Percentiles rank a stretch among this genome's conserved stretches.
These are phyloP conservation scores for Clonostachys sp. DNA, from an alignment of 2,329 filamentous ascomycete genomes.

Conservation along the genomic window DNA sequence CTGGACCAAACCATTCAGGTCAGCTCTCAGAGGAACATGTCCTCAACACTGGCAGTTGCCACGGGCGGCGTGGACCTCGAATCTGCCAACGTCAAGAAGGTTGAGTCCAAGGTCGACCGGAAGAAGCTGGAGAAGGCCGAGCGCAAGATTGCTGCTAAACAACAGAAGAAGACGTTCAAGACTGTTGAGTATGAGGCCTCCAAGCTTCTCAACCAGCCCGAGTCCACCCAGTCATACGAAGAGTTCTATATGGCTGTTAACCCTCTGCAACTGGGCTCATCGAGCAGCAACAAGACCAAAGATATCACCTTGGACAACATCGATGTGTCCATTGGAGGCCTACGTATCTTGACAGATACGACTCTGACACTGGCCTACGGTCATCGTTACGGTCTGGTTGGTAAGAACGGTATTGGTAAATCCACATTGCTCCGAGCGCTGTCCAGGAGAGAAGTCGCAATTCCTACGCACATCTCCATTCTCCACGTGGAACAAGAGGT, in stretches of 20 bases:
- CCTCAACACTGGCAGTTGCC: constrained; percentile 85
- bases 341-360: constrained; percentile 86
- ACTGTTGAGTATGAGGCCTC: constrained; percentile 97
- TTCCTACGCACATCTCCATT: constrained; percentile 97
- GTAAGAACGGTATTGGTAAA: constrained; percentile 99
- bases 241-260: constrained; percentile 99
- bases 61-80: constrained; percentile 86
- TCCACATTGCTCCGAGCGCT: constrained; percentile 90
- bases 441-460: constrained; percentile 86
- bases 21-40: constrained; percentile 90
- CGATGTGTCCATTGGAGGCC: constrained; percentile 87
- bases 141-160: constrained; percentile 94
- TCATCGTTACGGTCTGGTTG: constrained; percentile 91
- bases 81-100: constrained; percentile 86
- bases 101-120: constrained; percentile 94
- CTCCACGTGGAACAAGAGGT: constrained; percentile 98
- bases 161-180: constrained; percentile 98
- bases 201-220: constrained; percentile 75
- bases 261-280: constrained; percentile 77
- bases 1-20: constrained; percentile 95
- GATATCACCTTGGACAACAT: constrained; percentile 97
- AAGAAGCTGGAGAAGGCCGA: constrained; percentile 99
- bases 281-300: constrained; percentile 83
- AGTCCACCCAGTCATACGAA: constrained; percentile 87
- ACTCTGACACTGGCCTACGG: constrained; percentile 87